Evolutionary conservation across 1,139 yeast genomes (phyloP).

Genomic region (Diutina mesorugosa): DNA sequence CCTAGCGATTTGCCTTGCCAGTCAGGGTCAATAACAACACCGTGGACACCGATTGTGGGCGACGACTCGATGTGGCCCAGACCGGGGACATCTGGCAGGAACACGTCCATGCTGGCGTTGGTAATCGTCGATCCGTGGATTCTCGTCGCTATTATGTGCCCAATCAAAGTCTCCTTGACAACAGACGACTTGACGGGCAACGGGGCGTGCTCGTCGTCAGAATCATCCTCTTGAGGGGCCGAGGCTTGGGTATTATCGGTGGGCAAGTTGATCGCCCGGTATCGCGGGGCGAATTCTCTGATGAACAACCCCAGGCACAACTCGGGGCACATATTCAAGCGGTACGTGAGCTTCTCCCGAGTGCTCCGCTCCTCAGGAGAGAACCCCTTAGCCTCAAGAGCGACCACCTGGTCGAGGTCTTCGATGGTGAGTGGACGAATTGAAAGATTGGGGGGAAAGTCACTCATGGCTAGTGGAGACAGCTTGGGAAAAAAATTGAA

Average conservation of each 20-base stretch:
- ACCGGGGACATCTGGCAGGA: constrained; percentile 19
- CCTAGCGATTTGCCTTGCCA: constrained; percentile 79
- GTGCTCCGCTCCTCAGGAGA: constrained; percentile 58
- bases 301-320: constrained; percentile 78
- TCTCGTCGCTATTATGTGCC: constrained; percentile 79
- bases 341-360: constrained; percentile 48
- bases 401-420: constrained; percentile 51
- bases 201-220: constrained; percentile 21
- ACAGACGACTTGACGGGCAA: constrained; percentile 41
- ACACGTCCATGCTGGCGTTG: constrained; percentile 54
- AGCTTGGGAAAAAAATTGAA: neutral
- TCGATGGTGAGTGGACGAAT: constrained; percentile 69
- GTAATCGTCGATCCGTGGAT: constrained; percentile 40
- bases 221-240: constrained; percentile 10
- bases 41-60: constrained; percentile 66
- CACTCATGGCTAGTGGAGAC: constrained; percentile 4
- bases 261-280: constrained; percentile 32
- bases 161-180: constrained; percentile 57
- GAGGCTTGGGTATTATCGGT: constrained; percentile 9
- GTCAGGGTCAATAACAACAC: constrained; percentile 65
- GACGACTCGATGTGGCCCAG: constrained; percentile 76
- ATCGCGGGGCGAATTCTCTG: constrained; percentile 43
- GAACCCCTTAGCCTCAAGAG: constrained; percentile 59
- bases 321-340: constrained; percentile 79
- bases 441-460: constrained; percentile 48